These are phyloP conservation scores for Knoxdaviesia capensis DNA, from an alignment of 2,329 filamentous ascomycete species.

Conservation along the genomic window DNA sequence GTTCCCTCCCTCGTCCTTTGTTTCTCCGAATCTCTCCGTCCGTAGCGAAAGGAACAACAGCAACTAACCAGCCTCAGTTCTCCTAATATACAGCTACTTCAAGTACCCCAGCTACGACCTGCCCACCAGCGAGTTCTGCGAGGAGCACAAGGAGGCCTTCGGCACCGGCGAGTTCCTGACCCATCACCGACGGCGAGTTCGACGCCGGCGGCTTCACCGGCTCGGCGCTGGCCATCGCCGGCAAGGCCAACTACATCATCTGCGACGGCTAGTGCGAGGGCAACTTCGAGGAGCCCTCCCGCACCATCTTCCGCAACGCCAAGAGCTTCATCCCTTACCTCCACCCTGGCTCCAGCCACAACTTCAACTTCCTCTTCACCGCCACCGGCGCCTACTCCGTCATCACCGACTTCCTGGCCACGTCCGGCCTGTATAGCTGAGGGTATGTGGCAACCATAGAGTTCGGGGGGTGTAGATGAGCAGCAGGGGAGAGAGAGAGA, in stretches of 20 bases:
- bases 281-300: conserved; percentile 9
- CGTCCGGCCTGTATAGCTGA: too few species aligned
- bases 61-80: too few species aligned
- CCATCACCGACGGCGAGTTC: conserved; percentile 5
- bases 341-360: conserved; percentile 7
- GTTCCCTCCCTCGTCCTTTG: too few species aligned
- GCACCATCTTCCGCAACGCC: conserved; percentile 6
- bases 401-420: conserved; percentile 4
- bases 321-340: conserved; percentile 5
- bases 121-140: conserved; percentile 4
- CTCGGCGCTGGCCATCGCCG: conserved; percentile 6
- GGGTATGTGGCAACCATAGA: too few species aligned
- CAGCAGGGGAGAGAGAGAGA: too few species aligned
- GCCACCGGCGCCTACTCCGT: conserved; percentile 5
- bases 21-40: too few species aligned
- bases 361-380: conserved; percentile 7
- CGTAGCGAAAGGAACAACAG: too few species aligned
- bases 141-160: conserved; percentile 6
- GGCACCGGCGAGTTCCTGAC: conserved; percentile 6
- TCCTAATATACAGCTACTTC: conserved; percentile 6
- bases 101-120: conserved; percentile 6
- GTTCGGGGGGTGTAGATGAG: too few species aligned
- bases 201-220: conserved; percentile 6
- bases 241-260: conserved; percentile 8
- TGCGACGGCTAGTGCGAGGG: conserved; percentile 9